These are phyloP conservation scores for Saccharum hybrid DNA, from an alignment of 202 grass and related monocot genomes.

Conservation along the genomic window DNA sequence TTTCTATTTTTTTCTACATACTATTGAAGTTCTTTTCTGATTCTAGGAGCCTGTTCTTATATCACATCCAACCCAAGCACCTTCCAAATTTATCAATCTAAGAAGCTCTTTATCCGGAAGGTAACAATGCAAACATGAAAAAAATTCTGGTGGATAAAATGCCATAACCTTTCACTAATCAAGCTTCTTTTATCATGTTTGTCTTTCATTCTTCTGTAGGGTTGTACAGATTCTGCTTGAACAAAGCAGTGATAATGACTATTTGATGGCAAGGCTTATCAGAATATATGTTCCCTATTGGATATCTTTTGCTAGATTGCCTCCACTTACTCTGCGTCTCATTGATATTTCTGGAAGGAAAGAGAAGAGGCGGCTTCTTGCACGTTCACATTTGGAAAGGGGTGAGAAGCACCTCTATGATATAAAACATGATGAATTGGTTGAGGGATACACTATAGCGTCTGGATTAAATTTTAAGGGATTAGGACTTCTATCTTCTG, in stretches of 20 bases:
- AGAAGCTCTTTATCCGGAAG: conserved; percentile 82
- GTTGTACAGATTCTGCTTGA: conserved; percentile 85
- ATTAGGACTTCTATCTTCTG: conserved; percentile 71
- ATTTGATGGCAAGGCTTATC: conserved; percentile 71
- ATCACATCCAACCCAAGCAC: conserved; percentile 77
- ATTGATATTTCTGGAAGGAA: conserved; percentile 71
- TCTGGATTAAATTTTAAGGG: conserved; percentile 84
- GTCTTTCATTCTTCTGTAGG: conserved; percentile 53
- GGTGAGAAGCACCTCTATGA: conserved; percentile 72
- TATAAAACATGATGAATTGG: conserved; percentile 86
- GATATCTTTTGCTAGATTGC: conserved; percentile 90
- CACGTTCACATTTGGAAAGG: conserved; percentile 54
- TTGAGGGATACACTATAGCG: conserved; percentile 88
- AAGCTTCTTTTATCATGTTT: conserved; percentile 18
- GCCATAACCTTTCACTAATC: conserved; percentile 13
- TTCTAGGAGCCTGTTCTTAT: conserved; percentile 85
- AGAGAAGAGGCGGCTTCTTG: conserved; percentile 50
- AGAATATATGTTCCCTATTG: conserved; percentile 96
- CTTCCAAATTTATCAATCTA: conserved; percentile 80
- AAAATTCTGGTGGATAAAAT: conserved; percentile 31
- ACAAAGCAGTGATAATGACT: conserved; percentile 89
- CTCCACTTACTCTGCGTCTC: conserved; percentile 66
- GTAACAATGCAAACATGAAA: conserved; percentile 55
- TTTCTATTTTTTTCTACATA: conserved; percentile 36
- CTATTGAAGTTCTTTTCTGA: conserved; percentile 51